These are phyloP conservation scores for Madurella fahalii DNA, from an alignment of 2,329 filamentous ascomycete genomes.

Conservation along the genomic window DNA sequence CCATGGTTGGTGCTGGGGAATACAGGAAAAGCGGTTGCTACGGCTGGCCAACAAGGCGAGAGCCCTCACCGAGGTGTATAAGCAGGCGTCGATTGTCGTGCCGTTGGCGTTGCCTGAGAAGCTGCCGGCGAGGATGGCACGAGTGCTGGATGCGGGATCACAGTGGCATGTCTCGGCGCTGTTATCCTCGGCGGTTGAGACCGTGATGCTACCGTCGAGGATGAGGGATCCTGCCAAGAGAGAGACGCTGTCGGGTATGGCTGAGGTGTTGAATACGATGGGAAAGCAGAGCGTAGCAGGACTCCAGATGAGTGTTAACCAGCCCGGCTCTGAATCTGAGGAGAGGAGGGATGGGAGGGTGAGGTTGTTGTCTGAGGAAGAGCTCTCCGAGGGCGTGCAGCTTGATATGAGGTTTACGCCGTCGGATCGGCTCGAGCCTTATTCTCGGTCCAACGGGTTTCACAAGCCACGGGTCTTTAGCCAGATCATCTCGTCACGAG, in stretches of 20 bases:
- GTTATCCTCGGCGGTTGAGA: conserved; percentile 72
- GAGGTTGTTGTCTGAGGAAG: conserved; percentile 29
- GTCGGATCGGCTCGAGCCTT: conserved; percentile 34
- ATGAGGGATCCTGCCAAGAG: conserved; percentile 48
- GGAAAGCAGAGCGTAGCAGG: conserved; percentile 78
- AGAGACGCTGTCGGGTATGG: conserved; percentile 57
- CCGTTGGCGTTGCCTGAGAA: conserved; percentile 63
- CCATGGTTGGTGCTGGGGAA: background rate
- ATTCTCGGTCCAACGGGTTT: conserved; percentile 20
- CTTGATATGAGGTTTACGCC: conserved; percentile 41
- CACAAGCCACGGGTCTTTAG: conserved; percentile 39
- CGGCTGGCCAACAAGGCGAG: conserved; percentile 71
- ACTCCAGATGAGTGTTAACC: conserved; percentile 61
- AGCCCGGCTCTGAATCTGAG: conserved; percentile 22
- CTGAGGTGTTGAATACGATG: conserved; percentile 65
- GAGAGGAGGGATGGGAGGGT: conserved; percentile 28
- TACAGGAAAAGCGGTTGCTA: conserved; percentile 57
- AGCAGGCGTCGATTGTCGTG: conserved; percentile 71
- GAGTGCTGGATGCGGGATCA: conserved; percentile 54
- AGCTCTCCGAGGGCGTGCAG: conserved; percentile 29
- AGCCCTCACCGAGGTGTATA: conserved; percentile 63
- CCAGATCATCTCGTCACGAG: conserved; percentile 36
- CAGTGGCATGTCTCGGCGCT: conserved; percentile 79
- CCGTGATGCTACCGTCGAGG: conserved; percentile 70
- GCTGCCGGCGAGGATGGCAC: conserved; percentile 52